A percentile compares a stretch with the other conserved stretches of the same genome.
Conservation (phyloP, 768 basidiomycete species). For the Mycena polygramma region DNA sequence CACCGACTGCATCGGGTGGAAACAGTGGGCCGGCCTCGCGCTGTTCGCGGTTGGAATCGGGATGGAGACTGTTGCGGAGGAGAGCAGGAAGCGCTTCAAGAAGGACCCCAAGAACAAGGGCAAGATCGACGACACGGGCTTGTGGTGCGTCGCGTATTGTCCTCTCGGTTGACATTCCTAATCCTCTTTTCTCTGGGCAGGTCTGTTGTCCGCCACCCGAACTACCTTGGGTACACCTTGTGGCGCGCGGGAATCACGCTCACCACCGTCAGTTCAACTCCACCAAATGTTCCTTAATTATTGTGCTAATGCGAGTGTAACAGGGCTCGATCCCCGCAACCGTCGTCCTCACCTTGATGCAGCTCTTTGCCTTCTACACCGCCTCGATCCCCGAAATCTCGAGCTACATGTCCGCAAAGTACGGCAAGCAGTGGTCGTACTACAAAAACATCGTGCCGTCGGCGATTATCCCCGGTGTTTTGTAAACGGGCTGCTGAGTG, state of each 20-base stretch:
- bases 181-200: not conserved
- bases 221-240: conserved; percentile 42
- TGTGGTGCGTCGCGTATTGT: conserved; percentile 37
- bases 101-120: conserved; percentile 41
- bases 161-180: not conserved
- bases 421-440: conserved; percentile 29
- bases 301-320: not conserved
- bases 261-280: conserved; percentile 29
- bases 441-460: conserved; percentile 28
- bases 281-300: no score
- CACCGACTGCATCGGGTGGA: conserved; percentile 36
- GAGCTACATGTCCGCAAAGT: conserved; percentile 23
- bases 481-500: conserved; percentile 5
- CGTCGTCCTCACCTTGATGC: not conserved
- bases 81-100: conserved; percentile 42
- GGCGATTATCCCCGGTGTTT: conserved; percentile 31
- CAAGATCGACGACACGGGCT: conserved; percentile 38
- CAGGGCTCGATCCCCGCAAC: conserved; percentile 30
- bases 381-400: conserved; percentile 16
- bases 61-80: conserved; percentile 41
- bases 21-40: conserved; percentile 35
- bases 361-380: not conserved
- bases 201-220: conserved; percentile 42
- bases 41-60: conserved; percentile 35
- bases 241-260: conserved; percentile 42